A percentile compares a stretch with the other conserved stretches of the same genome.
phyloP scores from a whole-genome alignment of 148 eudicot species.

The Rhododendron griersonianum region DNA sequence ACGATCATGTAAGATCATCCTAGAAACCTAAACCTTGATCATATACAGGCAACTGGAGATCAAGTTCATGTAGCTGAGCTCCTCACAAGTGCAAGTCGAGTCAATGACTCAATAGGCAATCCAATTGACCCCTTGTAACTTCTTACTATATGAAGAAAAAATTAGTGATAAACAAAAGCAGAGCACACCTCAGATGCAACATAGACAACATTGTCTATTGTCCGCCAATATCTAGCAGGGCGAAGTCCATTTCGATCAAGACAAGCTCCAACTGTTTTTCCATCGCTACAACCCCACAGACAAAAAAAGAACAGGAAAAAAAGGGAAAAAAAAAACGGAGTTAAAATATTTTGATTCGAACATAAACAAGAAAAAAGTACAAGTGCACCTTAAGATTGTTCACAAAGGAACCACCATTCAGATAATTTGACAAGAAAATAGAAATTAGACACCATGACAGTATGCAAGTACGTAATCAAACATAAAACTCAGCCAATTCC shows the following conservation, averaged over 20 bases:
- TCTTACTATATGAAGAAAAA: background rate
- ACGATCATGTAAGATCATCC: background rate
- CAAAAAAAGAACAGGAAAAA: background rate
- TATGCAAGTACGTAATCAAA: background rate
- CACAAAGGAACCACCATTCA: background rate
- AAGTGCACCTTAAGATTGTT: background rate
- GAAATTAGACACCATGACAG: background rate
- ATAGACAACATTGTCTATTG: slow-evolving; percentile 86
- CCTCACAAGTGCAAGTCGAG: background rate
- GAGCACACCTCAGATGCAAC: slow-evolving; percentile 95
- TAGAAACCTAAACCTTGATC: background rate
- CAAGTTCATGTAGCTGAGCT: background rate
- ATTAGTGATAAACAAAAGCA: slow-evolving; percentile 3
- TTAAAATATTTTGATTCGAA: background rate
- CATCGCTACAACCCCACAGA: slow-evolving; percentile 53
- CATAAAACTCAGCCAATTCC: background rate
- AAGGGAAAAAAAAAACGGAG: background rate
- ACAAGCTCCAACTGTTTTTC: slow-evolving; percentile 98
- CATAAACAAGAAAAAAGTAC: background rate
- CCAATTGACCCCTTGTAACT: background rate
- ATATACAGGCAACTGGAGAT: background rate
- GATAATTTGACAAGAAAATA: background rate
- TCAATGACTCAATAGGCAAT: background rate
- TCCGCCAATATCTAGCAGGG: slow-evolving; percentile 99
- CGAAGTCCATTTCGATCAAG: slow-evolving; percentile 99